Base-by-base conservation (phyloP, 345 rosid genomes). In the Ceriops zippeliana region DNA sequence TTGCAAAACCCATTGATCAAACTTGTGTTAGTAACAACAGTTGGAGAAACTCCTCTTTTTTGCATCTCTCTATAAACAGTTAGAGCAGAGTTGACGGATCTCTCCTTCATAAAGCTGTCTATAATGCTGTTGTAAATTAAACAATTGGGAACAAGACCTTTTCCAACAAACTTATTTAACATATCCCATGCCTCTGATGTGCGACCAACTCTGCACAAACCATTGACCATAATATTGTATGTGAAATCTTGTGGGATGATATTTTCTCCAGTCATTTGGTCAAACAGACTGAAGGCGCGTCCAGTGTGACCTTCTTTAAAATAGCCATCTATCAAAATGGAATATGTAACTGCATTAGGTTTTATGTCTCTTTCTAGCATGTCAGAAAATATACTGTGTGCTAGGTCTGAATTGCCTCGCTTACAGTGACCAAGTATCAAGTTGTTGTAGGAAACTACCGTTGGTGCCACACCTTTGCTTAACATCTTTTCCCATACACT, bases 1-100 rank as follows among this genome's bases (percentile, higher is more conserved):
- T 78, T 86, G 76, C 86, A 86, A 63, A 86, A 83, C 24, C 96
- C 92, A 49, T 78, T 34, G 70, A 93, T 86, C 83, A 93, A 74
- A 73, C 70, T 80, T 6, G 92, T 89, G 78, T 82, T 90, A 9
- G 96, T 89, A 63, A 84, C 58, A 26, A 85, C 89, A 76, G 80
- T 78, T 7, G 97, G 91, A 54, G 82, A 74, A 70, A 88, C 34
- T 63, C 90, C 90, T 60, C 59, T 79, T 65, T 76, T 79, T 54
- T 69, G 30, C 96, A 93, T 87, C 78, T 87, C 91, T 68, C 61
- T 73, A 66, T 76, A 82, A 35, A 79, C 71, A 64, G 66, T 65
- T 68, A 84, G 61, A 11, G 97, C 92, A 68, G 85, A 82, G 71
- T 71, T 77, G 10, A 85, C 16, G 46, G 76, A 66, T 19, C 88